These are phyloP conservation scores for Leccinum boreale DNA, from an alignment of 768 basidiomycete species.

Conservation along the genomic window DNA sequence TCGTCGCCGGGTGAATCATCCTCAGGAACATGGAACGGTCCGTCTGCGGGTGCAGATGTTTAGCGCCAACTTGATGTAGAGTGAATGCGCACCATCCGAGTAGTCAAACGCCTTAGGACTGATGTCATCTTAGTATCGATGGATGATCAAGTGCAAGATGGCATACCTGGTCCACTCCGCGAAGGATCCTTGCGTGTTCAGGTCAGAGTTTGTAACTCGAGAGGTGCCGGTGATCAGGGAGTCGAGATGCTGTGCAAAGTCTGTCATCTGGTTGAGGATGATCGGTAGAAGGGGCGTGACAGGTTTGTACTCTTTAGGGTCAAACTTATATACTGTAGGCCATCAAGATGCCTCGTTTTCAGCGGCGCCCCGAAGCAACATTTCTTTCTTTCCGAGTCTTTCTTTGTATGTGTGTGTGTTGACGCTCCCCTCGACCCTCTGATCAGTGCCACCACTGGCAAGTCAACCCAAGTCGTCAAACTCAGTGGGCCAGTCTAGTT, in stretches of 20 bases:
- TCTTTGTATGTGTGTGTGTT: not conserved
- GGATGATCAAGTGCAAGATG: not conserved
- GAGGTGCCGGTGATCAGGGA: conserved; percentile 12
- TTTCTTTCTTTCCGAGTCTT: not conserved
- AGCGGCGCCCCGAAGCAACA: not conserved
- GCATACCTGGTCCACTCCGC: conserved; percentile 27
- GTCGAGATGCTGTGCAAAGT: conserved; percentile 23
- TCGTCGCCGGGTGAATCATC: conserved; percentile 15
- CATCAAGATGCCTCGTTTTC: not conserved
- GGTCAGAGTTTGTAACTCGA: conserved; percentile 7
- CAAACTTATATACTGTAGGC: no score
- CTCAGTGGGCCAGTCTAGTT: not conserved
- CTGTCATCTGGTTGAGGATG: conserved; percentile 15
- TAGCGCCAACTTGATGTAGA: not conserved
- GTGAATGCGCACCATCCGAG: conserved; percentile 15
- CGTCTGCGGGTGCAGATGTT: conserved; percentile 16
- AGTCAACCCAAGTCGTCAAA: not conserved
- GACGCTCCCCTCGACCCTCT: not conserved
- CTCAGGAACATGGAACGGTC: conserved; percentile 2
- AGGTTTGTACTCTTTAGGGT: no score
- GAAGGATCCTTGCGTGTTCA: conserved; percentile 11
- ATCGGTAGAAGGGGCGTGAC: not conserved
- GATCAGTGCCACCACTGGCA: conserved; percentile 10
- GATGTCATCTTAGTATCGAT: conserved; percentile 13
- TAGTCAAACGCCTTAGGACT: conserved; percentile 14